These are phyloP conservation scores for Periconia macrospinosa DNA, from an alignment of 2,329 filamentous ascomycete genomes.

Conservation along the genomic window DNA sequence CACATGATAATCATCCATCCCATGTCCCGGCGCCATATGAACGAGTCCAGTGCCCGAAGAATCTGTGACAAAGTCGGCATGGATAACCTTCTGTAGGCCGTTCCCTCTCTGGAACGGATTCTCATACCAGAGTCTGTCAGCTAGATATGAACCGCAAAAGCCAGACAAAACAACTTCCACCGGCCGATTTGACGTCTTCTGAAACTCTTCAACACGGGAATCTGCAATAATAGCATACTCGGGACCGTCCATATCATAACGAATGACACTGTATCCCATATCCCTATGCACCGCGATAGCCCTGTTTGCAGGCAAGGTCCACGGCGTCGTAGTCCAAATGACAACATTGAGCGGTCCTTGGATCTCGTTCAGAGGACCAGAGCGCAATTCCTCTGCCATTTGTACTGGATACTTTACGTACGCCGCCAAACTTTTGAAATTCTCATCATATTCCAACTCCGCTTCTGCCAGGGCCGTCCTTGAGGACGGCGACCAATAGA, in stretches of 20 bases:
- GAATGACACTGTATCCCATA: conserved; percentile 72
- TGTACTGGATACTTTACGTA: conserved; percentile 77
- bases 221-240: conserved; percentile 71
- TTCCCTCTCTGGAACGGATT: conserved; percentile 67
- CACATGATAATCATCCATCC: conserved; percentile 91
- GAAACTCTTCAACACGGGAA: conserved; percentile 63
- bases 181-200: conserved; percentile 33
- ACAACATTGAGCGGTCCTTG: conserved; percentile 64
- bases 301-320: conserved; percentile 92
- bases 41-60: conserved; percentile 95
- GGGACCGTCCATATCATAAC: conserved; percentile 40
- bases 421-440: conserved; percentile 71
- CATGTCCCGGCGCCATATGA: conserved; percentile 90
- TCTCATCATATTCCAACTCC: conserved; percentile 80
- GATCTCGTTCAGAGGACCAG: conserved; percentile 35
- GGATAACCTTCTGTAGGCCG: conserved; percentile 70
- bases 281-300: conserved; percentile 81
- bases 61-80: conserved; percentile 85
- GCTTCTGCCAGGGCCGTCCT: conserved; percentile 80
- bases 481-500: conserved; percentile 84
- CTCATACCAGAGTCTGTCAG: conserved; percentile 64
- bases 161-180: conserved; percentile 56
- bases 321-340: conserved; percentile 99
- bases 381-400: conserved; percentile 47
- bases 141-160: conserved; percentile 67